These are phyloP conservation scores for Arthroderma sp. DNA, from an alignment of 2,329 filamentous ascomycete genomes.

Conservation along the genomic window DNA sequence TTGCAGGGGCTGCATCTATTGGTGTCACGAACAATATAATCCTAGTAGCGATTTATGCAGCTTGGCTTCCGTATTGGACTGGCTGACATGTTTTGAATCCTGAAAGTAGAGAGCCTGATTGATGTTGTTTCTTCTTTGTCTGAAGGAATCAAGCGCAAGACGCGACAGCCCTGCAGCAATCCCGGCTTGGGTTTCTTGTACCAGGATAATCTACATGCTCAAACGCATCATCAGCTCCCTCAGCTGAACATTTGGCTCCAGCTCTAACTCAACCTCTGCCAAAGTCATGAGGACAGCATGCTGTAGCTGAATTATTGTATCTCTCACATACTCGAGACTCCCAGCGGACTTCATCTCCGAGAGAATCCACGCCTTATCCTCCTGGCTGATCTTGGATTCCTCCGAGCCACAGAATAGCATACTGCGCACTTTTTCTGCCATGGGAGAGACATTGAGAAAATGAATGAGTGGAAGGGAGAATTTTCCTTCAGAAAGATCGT, in stretches of 20 bases:
- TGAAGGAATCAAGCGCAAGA: no score
- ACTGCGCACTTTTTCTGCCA: no score
- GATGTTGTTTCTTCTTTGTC: no score
- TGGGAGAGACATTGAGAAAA: neutral
- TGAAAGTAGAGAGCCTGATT: no score
- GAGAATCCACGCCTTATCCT: slow-evolving; percentile 4
- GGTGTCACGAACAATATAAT: no score
- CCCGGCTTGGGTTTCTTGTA: no score
- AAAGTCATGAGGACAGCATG: neutral
- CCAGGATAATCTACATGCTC: neutral
- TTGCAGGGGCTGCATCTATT: no score
- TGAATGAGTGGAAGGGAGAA: slow-evolving; percentile 95
- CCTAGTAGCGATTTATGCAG: no score
- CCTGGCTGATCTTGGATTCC: neutral
- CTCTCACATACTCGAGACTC: slow-evolving; percentile 3
- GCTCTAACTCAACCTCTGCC: neutral
- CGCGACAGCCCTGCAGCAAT: no score
- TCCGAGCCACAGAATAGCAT: no score
- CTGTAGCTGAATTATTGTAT: neutral
- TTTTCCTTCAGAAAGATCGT: slow-evolving; percentile 93
- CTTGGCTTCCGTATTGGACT: no score
- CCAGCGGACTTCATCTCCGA: slow-evolving; percentile 4
- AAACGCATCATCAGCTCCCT: neutral
- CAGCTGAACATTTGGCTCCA: neutral
- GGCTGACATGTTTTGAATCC: no score